These are phyloP conservation scores for Aspergillus egyptiacus DNA, from an alignment of 495 filamentous ascomycete genomes.

Conservation along the genomic window DNA sequence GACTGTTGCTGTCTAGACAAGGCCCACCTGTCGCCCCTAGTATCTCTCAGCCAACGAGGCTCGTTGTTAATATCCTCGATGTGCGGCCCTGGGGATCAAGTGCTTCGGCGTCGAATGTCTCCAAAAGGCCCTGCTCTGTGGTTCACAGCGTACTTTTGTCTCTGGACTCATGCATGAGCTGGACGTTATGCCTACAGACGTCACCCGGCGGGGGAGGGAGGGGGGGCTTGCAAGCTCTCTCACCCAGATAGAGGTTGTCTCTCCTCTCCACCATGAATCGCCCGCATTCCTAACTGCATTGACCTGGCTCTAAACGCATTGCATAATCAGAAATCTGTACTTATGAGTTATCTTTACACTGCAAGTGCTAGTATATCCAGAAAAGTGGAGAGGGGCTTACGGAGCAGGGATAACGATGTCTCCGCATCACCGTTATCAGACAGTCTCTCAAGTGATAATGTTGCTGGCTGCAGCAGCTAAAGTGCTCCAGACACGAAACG, in stretches of 20 bases:
- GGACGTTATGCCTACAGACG: neutral
- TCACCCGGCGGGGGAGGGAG: too few species aligned
- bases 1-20: neutral
- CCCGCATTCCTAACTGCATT: neutral
- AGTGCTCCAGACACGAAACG: neutral
- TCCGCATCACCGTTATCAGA: neutral
- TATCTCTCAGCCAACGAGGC: slow-evolving; percentile 6
- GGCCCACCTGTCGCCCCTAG: slow-evolving; percentile 7
- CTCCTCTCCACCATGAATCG: too few species aligned
- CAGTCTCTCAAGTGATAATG: neutral
- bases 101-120: neutral
- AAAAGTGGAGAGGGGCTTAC: too few species aligned
- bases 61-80: neutral
- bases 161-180: neutral
- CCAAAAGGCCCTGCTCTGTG: neutral
- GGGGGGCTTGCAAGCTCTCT: neutral
- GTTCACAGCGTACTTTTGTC: slow-evolving; percentile 7
- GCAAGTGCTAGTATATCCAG: neutral
- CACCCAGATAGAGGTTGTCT: neutral
- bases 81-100: neutral
- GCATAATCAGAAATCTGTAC: too few species aligned
- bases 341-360: too few species aligned
- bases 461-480: neutral
- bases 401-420: neutral
- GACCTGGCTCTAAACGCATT: neutral